Percentiles rank a stretch among this genome's conserved stretches.
Evolutionary conservation across 805 yeast genomes (phyloP).

Genomic region (Monosporozyma yasuniensis): DNA sequence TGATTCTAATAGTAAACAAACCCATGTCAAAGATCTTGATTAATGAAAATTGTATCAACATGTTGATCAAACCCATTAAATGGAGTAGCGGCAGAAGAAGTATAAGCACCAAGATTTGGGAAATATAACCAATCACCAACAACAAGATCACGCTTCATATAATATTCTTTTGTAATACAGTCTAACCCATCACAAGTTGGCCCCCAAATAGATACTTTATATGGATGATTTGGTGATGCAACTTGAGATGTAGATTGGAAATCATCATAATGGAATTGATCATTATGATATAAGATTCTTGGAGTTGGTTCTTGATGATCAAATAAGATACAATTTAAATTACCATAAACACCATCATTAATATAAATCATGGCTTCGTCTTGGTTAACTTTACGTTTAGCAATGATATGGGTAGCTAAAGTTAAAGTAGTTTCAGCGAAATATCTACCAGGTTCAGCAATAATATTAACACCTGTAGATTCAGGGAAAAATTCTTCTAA

Average conservation of each 20-base stretch:
- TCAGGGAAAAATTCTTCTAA: conserved; percentile 54
- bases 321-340: conserved; percentile 84
- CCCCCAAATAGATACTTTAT: conserved; percentile 80
- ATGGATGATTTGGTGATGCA: conserved; percentile 12
- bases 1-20: too few species aligned
- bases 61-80: conserved; percentile 79
- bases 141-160: conserved; percentile 49
- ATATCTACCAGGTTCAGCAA: conserved; percentile 93
- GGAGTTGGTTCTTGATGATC: conserved; percentile 84
- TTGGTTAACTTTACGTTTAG: conserved; percentile 48
- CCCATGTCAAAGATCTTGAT: conserved; percentile 25
- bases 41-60: conserved; percentile 56
- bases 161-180: conserved; percentile 50
- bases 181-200: conserved; percentile 98
- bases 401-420: conserved; percentile 74
- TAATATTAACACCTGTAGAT: conserved; percentile 37
- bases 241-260: conserved; percentile 19
- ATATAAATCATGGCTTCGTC: conserved; percentile 65
- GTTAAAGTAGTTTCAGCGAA: conserved; percentile 81
- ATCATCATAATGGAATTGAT: conserved; percentile 36
- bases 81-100: conserved; percentile 82
- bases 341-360: conserved; percentile 94
- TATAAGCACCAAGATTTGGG: conserved; percentile 80
- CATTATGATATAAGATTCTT: conserved; percentile 49
- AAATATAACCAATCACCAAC: conserved; percentile 94